Conservation (phyloP, 2,329 filamentous ascomycete species). For the Xylaria sp. region DNA sequence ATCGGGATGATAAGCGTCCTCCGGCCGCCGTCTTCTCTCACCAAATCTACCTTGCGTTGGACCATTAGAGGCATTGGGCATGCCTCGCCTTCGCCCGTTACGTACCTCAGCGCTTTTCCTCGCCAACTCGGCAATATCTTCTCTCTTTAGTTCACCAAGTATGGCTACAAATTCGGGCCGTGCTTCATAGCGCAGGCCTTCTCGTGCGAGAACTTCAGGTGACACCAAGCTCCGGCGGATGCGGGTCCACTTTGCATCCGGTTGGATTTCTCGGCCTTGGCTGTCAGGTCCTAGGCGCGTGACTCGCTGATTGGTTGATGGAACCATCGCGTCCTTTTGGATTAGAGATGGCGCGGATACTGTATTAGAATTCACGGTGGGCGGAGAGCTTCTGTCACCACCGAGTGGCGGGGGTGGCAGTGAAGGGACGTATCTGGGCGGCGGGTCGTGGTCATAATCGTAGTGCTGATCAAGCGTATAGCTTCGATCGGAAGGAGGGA, state of each 20-base stretch:
- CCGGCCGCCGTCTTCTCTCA: slow-evolving; percentile 38
- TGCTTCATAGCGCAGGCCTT: slow-evolving; percentile 69
- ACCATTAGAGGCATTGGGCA: not conserved
- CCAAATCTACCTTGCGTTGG: slow-evolving; percentile 18
- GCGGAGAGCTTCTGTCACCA: slow-evolving; percentile 45
- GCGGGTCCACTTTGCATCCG: slow-evolving; percentile 69
- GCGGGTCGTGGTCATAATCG: slow-evolving; percentile 47
- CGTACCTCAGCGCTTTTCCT: slow-evolving; percentile 61
- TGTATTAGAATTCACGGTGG: slow-evolving; percentile 40
- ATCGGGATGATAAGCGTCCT: slow-evolving; percentile 48
- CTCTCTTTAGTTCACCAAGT: slow-evolving; percentile 64
- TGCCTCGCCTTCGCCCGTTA: slow-evolving; percentile 42
- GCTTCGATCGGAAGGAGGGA: slow-evolving; percentile 51
- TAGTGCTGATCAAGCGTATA: slow-evolving; percentile 40
- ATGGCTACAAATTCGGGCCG: slow-evolving; percentile 70
- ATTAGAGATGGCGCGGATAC: slow-evolving; percentile 45
- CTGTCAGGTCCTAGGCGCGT: slow-evolving; percentile 65
- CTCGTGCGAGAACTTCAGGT: slow-evolving; percentile 66
- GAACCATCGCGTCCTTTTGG: slow-evolving; percentile 37
- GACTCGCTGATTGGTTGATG: slow-evolving; percentile 40
- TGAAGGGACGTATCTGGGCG: slow-evolving; percentile 56
- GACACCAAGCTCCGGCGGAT: slow-evolving; percentile 67
- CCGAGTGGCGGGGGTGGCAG: slow-evolving; percentile 50
- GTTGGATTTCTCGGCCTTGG: slow-evolving; percentile 65
- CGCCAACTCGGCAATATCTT: slow-evolving; percentile 64